phyloP scores from a whole-genome alignment of 805 yeast genomes.

The Zygoascus ofunaensis region DNA sequence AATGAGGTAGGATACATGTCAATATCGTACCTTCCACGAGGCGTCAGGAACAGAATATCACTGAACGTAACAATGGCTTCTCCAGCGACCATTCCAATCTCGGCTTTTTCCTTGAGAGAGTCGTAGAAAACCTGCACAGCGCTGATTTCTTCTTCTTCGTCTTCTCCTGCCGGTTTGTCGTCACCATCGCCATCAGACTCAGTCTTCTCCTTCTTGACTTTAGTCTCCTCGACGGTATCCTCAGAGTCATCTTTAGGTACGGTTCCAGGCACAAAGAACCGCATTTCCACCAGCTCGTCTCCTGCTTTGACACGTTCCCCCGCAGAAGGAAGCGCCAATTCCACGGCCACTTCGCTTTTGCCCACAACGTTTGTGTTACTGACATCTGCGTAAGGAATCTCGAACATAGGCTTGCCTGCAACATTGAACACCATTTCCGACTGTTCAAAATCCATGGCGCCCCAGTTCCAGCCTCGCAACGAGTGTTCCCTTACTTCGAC shows the following conservation, averaged over 20 bases:
- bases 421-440: slow-evolving; percentile 81
- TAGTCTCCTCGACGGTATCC: slow-evolving; percentile 14
- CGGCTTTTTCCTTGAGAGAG: slow-evolving; percentile 84
- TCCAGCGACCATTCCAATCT: slow-evolving; percentile 88
- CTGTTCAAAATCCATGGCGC: slow-evolving; percentile 83
- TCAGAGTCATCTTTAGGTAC: slow-evolving; percentile 36
- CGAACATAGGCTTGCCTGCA: slow-evolving; percentile 84
- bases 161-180: slow-evolving; percentile 31
- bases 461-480: slow-evolving; percentile 99
- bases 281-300: slow-evolving; percentile 90
- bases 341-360: slow-evolving; percentile 88
- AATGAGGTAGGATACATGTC: slow-evolving; percentile 83
- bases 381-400: slow-evolving; percentile 73
- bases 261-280: slow-evolving; percentile 88
- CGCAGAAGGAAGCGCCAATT: slow-evolving; percentile 51
- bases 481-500: slow-evolving; percentile 86
- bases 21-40: slow-evolving; percentile 97
- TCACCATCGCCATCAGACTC: slow-evolving; percentile 23
- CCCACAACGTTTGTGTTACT: slow-evolving; percentile 84
- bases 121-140: slow-evolving; percentile 86
- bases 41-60: slow-evolving; percentile 86
- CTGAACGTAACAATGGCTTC: slow-evolving; percentile 90
- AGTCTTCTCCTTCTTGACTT: slow-evolving; percentile 22
- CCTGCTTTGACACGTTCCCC: slow-evolving; percentile 61
- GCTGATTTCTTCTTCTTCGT: slow-evolving; percentile 41